These are phyloP conservation scores for Ogataea glucozyma DNA, from an alignment of 805 yeast species.

Conservation along the genomic window DNA sequence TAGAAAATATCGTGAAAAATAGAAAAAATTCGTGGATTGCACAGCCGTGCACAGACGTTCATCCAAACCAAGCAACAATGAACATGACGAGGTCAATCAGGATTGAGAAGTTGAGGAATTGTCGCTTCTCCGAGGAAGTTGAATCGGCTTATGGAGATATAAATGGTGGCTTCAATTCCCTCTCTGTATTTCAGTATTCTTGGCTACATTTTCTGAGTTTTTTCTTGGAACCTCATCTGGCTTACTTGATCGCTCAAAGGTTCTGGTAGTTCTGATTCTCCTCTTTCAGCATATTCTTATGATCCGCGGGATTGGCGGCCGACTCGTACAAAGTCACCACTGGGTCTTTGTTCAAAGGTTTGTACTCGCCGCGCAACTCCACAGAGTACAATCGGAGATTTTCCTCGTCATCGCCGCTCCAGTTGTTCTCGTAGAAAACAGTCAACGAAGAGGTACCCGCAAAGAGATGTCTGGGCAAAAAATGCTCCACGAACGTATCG, in stretches of 20 bases:
- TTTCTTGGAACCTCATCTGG: background rate
- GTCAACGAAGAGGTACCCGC: slow-evolving; percentile 69
- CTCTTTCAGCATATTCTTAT: slow-evolving; percentile 43
- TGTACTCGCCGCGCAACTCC: slow-evolving; percentile 76
- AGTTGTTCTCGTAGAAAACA: slow-evolving; percentile 65
- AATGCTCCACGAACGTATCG: slow-evolving; percentile 73
- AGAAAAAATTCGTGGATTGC: background rate
- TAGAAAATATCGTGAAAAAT: too few species aligned
- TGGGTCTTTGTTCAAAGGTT: slow-evolving; percentile 62
- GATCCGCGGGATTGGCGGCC: slow-evolving; percentile 92
- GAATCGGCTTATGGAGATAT: too few species aligned
- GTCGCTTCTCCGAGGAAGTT: too few species aligned
- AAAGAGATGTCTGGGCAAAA: slow-evolving; percentile 71
- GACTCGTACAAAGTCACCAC: slow-evolving; percentile 79
- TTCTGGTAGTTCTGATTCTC: slow-evolving; percentile 25
- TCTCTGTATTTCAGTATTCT: too few species aligned
- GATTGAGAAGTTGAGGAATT: too few species aligned
- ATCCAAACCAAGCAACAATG: too few species aligned
- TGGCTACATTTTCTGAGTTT: too few species aligned
- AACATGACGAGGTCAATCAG: too few species aligned
- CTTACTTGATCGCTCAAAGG: slow-evolving; percentile 4
- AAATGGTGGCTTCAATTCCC: too few species aligned
- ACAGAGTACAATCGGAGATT: slow-evolving; percentile 61
- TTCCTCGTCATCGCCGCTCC: slow-evolving; percentile 63
- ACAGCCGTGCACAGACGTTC: background rate